Evolutionary conservation across 306 rosid species (phyloP), one percentile per base, ranked within the genome.

Genomic region (Ceratonia siliqua): DNA sequence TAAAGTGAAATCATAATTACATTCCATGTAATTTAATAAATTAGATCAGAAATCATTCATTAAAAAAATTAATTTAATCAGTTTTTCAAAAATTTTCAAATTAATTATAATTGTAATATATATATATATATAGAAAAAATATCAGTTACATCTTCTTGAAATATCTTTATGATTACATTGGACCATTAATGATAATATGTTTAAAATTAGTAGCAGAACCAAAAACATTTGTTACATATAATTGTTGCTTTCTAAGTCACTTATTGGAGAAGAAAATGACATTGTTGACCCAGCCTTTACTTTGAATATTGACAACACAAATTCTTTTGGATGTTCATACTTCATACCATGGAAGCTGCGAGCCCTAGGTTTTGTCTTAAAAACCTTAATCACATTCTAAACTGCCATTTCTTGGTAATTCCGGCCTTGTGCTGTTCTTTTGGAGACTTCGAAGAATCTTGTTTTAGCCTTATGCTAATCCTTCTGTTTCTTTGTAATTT

Each of bases 211-310:
- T 28, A 28, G 2, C 4, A 28, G 2, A 28, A 28, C 4, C 4
- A 28, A 28, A 28, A 1, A 1, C 32, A 28, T 28, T 1, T 28
- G 4, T 1, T 28, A 28, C 4, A 30, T 5, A n/a, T 35, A n/a
- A 46, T 22, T 62, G 13, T 17, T 58, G 45, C 15, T 20, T 30
- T 46, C 42, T 11, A 8, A n/a, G 73, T 69, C 53, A 63, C 25
- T 53, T 30, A 6, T 55, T 36, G 14, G 42, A 73, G 33, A 30
- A 4, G 30, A 55, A 8, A 64, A 8, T 35, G 43, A 33, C 20
- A 14, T 33, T 8, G 49, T 68, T 78, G 82, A 70, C 77, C 70
- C 45, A n/a, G 38, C 28, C 63, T 68, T 75, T 87, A 85, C 86
- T 80, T 80, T 77, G 83, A 80, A 80, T 22, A 36, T 72, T 76